Percentiles rank a stretch among this genome's conserved stretches.
These are phyloP conservation scores for Botryotinia calthae DNA, from an alignment of 2,329 filamentous ascomycete genomes.

Conservation along the genomic window DNA sequence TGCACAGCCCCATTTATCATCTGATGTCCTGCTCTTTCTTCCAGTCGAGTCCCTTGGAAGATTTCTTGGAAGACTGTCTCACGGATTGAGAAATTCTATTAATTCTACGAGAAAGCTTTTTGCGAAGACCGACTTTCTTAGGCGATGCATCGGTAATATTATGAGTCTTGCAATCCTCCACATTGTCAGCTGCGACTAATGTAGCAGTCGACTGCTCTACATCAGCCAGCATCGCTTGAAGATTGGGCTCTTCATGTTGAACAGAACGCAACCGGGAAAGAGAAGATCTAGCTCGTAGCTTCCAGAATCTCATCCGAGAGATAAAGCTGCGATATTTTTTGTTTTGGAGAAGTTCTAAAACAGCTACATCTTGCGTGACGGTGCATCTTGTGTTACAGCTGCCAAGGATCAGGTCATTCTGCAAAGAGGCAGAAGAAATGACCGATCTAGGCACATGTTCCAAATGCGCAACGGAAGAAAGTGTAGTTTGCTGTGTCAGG, in stretches of 20 bases:
- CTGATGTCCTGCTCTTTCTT: neutral
- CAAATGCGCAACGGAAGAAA: neutral
- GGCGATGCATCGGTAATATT: neutral
- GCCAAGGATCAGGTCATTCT: neutral
- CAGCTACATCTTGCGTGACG: neutral
- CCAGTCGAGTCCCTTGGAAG: neutral
- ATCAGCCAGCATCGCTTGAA: fast-evolving
- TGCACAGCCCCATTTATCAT: neutral
- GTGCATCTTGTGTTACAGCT: neutral
- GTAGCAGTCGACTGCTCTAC: neutral
- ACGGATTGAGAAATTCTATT: neutral
- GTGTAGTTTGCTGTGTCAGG: neutral
- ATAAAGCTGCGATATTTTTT: neutral
- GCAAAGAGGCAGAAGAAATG: neutral
- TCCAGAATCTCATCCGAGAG: neutral
- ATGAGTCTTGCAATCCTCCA: neutral
- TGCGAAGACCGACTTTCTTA: neutral
- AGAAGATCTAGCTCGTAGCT: neutral
- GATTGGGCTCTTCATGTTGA: neutral
- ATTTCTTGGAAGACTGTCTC: neutral
- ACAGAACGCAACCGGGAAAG: neutral
- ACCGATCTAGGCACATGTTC: neutral
- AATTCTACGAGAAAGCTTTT: neutral
- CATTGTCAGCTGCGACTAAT: neutral
- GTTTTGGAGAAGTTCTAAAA: neutral